These are phyloP conservation scores for Blastocystis sp. DNA, from an alignment of 352 stramenopile genomes.

Conservation along the genomic window DNA sequence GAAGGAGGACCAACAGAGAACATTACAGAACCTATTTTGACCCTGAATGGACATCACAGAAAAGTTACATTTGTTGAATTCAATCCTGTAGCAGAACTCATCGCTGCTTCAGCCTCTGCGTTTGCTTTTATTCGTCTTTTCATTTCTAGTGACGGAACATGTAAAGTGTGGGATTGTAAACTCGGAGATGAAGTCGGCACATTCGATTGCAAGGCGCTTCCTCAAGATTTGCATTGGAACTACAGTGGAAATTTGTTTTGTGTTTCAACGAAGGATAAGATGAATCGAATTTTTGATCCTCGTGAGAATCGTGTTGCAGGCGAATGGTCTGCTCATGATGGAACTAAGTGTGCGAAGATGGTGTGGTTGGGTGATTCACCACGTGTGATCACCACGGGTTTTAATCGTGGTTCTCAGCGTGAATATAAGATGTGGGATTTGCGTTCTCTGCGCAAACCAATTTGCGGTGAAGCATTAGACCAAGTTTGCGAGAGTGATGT, in stretches of 20 bases:
- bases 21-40: slow-evolving; percentile 89
- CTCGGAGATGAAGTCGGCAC: slow-evolving; percentile 84
- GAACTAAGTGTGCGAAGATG: slow-evolving; percentile 95
- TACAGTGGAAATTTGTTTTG: slow-evolving; percentile 88
- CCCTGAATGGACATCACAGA: slow-evolving; percentile 87
- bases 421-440: slow-evolving; percentile 88
- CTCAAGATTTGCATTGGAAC: slow-evolving; percentile 97
- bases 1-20: slow-evolving; percentile 87
- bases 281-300: slow-evolving; percentile 90
- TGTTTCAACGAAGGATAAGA: slow-evolving; percentile 96
- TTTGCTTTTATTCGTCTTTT: slow-evolving; percentile 73
- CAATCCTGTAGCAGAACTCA: slow-evolving; percentile 93
- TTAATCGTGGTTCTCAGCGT: slow-evolving; percentile 90
- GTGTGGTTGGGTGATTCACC: slow-evolving; percentile 89
- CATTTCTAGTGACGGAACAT: slow-evolving; percentile 73
- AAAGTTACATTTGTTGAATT: slow-evolving; percentile 97
- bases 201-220: slow-evolving; percentile 74
- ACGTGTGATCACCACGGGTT: slow-evolving; percentile 92
- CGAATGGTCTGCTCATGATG: slow-evolving; percentile 84
- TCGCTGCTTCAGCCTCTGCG: slow-evolving; percentile 87
- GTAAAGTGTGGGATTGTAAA: slow-evolving; percentile 98
- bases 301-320: slow-evolving; percentile 74
- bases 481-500: slow-evolving; percentile 87
- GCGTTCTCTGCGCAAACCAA: slow-evolving; percentile 73
- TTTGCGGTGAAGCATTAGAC: slow-evolving; percentile 73